These are phyloP conservation scores for Cladophialophora psammophila DNA, from an alignment of 2,329 filamentous ascomycete genomes.

Conservation along the genomic window DNA sequence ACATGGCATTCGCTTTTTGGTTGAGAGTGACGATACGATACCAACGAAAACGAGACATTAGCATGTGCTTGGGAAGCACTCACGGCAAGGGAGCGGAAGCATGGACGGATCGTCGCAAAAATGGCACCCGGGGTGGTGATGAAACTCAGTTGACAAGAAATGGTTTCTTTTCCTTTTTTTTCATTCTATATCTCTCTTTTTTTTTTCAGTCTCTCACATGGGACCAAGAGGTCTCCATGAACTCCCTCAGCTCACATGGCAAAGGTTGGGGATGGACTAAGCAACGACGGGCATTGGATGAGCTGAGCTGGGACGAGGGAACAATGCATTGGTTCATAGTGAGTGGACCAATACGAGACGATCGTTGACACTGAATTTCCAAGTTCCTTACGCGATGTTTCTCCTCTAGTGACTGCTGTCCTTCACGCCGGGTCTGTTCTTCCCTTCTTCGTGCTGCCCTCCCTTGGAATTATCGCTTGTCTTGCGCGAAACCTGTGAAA, in stretches of 20 bases:
- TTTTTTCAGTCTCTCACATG: slow-evolving; percentile 13
- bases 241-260: slow-evolving; percentile 13
- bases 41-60: slow-evolving; percentile 30
- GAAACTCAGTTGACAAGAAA: slow-evolving; percentile 18
- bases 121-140: slow-evolving; percentile 21
- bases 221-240: slow-evolving; percentile 6
- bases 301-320: slow-evolving; percentile 14
- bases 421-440: not conserved
- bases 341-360: slow-evolving; percentile 14
- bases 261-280: slow-evolving; percentile 8
- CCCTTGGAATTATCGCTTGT: not conserved
- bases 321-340: slow-evolving; percentile 4
- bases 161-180: slow-evolving; percentile 20
- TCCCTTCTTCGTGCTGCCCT: not conserved
- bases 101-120: slow-evolving; percentile 34
- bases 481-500: not conserved
- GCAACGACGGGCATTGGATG: slow-evolving; percentile 25
- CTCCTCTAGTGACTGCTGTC: not conserved
- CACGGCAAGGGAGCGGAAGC: slow-evolving; percentile 32
- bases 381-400: not conserved
- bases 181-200: not conserved
- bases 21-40: slow-evolving; percentile 37
- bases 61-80: slow-evolving; percentile 36
- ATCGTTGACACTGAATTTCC: slow-evolving; percentile 3
- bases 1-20: slow-evolving; percentile 36